Conservation (phyloP, 2,329 filamentous ascomycete species). For the Neofusicoccum laricinum region DNA sequence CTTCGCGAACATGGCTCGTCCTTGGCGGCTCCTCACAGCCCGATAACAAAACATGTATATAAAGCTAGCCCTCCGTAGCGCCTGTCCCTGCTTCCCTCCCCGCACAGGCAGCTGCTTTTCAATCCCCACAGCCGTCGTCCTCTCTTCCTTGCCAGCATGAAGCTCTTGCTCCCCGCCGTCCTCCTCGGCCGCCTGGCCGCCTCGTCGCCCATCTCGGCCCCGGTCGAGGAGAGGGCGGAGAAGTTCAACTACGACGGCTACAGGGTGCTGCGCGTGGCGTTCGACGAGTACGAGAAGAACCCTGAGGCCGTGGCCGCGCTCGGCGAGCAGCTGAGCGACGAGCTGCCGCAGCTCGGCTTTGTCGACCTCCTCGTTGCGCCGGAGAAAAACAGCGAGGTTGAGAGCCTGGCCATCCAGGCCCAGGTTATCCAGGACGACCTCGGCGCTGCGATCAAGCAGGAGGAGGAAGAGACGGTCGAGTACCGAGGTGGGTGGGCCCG, state of each 20-base stretch:
- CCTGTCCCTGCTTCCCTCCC: not conserved
- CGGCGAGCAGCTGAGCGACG: constrained; percentile 32
- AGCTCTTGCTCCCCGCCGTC: not conserved
- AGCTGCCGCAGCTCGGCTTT: constrained; percentile 29
- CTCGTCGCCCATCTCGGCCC: not conserved
- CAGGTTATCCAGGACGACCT: constrained; percentile 34
- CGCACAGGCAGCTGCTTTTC: not conserved
- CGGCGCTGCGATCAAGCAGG: constrained; percentile 31
- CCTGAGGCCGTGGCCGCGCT: constrained; percentile 30
- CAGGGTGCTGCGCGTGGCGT: constrained; percentile 34
- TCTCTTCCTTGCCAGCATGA: not conserved
- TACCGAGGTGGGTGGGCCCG: constrained; percentile 27
- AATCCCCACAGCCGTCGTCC: not conserved
- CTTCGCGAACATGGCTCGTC: not conserved
- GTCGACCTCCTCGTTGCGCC: constrained; percentile 38
- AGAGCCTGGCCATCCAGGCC: constrained; percentile 25
- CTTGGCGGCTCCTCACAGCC: not conserved
- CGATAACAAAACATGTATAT: not conserved
- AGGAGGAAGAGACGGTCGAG: constrained; percentile 24
- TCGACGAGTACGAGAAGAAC: constrained; percentile 25
- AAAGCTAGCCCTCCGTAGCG: not conserved
- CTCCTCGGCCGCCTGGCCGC: not conserved
- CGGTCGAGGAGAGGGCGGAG: not conserved
- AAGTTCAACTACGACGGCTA: constrained; percentile 34
- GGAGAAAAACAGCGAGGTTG: constrained; percentile 30